Evolutionary conservation across 768 basidiomycete genomes (phyloP).

Genomic region (Clitopilus passeckerianus): DNA sequence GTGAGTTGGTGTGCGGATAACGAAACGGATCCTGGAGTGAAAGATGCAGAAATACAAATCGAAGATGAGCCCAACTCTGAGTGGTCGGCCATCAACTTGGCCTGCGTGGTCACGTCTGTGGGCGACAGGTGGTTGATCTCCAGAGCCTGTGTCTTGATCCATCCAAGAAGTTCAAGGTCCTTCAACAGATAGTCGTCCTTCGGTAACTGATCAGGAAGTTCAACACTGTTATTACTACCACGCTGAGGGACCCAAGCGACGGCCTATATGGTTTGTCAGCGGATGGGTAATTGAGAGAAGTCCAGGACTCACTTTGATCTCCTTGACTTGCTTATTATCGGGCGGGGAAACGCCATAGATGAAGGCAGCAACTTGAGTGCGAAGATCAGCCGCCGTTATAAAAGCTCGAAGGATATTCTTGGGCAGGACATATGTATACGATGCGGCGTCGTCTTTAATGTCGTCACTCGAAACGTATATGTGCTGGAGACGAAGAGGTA

Average conservation of each 20-base stretch:
- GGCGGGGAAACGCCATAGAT: slow-evolving; percentile 90
- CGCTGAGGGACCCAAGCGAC: slow-evolving; percentile 97
- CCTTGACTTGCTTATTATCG: slow-evolving; percentile 98
- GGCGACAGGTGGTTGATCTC: slow-evolving; percentile 93
- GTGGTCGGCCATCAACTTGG: slow-evolving; percentile 95
- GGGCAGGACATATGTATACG: slow-evolving; percentile 92
- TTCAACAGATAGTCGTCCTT: slow-evolving; percentile 94
- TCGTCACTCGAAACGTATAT: slow-evolving; percentile 99
- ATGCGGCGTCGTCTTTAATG: slow-evolving; percentile 95
- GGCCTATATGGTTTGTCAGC: slow-evolving; percentile 37
- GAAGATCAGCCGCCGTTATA: slow-evolving; percentile 87
- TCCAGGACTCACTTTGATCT: slow-evolving; percentile 65
- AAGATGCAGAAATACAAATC: slow-evolving; percentile 91
- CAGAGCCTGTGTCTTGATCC: slow-evolving; percentile 94
- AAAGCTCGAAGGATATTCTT: slow-evolving; percentile 96
- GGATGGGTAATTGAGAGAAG: neutral
- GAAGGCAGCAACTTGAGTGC: slow-evolving; percentile 94
- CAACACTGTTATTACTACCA: slow-evolving; percentile 91
- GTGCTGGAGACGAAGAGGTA: slow-evolving; percentile 93
- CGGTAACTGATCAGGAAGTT: slow-evolving; percentile 85
- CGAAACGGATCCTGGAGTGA: slow-evolving; percentile 97
- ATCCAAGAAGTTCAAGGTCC: slow-evolving; percentile 92
- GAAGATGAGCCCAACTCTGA: slow-evolving; percentile 92
- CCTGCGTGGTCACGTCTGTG: slow-evolving; percentile 89
- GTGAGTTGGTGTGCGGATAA: slow-evolving; percentile 89